phyloP scores from a whole-genome alignment of 192 early-diverging fungal genomes.

The Umbelopsis ramanniana region DNA sequence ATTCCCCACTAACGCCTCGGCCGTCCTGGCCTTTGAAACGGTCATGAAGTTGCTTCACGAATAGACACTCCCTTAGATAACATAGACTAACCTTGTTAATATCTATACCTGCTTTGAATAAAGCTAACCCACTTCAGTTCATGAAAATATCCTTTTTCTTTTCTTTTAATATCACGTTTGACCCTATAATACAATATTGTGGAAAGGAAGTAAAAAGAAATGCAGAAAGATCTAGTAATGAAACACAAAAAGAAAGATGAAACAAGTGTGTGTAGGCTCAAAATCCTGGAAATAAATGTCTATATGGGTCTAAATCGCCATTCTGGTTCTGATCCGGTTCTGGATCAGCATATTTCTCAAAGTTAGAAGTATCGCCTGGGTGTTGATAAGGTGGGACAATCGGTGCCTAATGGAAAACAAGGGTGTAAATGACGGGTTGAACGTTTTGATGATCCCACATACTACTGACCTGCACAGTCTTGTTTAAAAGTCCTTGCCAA shows the following conservation, averaged over 20 bases:
- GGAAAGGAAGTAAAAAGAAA: not conserved
- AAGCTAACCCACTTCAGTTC: not conserved
- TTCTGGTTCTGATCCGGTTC: slow-evolving; percentile 56
- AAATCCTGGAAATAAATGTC: slow-evolving; percentile 64
- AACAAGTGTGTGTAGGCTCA: slow-evolving; percentile 27
- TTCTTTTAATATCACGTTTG: not conserved
- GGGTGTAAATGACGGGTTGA: slow-evolving; percentile 57
- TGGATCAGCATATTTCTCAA: slow-evolving; percentile 48
- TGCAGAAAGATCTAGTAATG: not conserved
- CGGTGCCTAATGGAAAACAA: slow-evolving; percentile 69
- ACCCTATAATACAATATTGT: not conserved
- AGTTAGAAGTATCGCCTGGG: slow-evolving; percentile 41
- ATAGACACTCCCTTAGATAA: not conserved
- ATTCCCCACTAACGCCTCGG: slow-evolving; percentile 95
- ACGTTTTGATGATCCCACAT: slow-evolving; percentile 62
- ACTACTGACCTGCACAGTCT: slow-evolving; percentile 39
- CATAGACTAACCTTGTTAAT: not conserved
- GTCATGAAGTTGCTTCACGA: slow-evolving; percentile 48
- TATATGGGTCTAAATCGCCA: slow-evolving; percentile 65
- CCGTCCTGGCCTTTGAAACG: slow-evolving; percentile 89
- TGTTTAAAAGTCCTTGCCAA: slow-evolving; percentile 63
- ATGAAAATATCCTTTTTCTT: not conserved
- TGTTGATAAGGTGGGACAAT: slow-evolving; percentile 48
- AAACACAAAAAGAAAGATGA: not conserved
- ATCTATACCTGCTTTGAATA: not conserved